Evolutionary conservation across 148 eudicot genomes (phyloP).

Genomic region (Fagopyrum tataricum): DNA sequence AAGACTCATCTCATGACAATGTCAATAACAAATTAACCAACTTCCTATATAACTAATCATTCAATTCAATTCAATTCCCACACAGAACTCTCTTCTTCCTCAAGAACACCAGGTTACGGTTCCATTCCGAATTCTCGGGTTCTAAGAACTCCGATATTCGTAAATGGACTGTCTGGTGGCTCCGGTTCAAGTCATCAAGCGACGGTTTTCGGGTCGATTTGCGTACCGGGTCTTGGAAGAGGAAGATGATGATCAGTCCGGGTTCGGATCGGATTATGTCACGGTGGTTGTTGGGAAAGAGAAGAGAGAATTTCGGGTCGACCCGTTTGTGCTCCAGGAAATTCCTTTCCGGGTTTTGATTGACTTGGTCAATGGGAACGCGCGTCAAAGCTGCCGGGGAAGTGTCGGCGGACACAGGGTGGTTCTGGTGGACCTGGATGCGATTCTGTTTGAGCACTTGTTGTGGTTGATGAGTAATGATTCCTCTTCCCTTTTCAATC

Average conservation of each 20-base stretch:
- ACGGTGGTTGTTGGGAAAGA: constrained; percentile 33
- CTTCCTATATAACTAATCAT: not conserved
- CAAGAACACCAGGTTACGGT: not conserved
- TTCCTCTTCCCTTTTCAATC: constrained; percentile 41
- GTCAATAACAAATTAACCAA: not conserved
- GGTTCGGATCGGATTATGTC: constrained; percentile 7
- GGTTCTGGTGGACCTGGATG: constrained; percentile 46
- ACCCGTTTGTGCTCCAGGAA: constrained; percentile 28
- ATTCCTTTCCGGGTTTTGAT: constrained; percentile 23
- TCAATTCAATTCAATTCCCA: not conserved
- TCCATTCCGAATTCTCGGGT: not conserved
- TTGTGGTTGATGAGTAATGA: constrained; percentile 57
- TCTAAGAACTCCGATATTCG: not conserved
- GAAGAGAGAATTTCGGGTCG: constrained; percentile 29
- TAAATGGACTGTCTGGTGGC: constrained; percentile 26
- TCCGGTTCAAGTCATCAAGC: constrained; percentile 16
- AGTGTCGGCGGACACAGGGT: constrained; percentile 13
- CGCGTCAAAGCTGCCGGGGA: no score
- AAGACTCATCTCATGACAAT: not conserved
- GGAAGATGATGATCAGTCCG: constrained; percentile 9
- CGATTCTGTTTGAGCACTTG: constrained; percentile 58
- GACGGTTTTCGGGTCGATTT: constrained; percentile 11
- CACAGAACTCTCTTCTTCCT: not conserved
- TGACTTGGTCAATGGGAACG: constrained; percentile 13
- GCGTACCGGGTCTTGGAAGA: constrained; percentile 19